A percentile compares a stretch with the other conserved stretches of the same genome.
These are phyloP conservation scores for Halophytophthora polymorphica DNA, from an alignment of 352 stramenopile genomes.

Conservation along the genomic window DNA sequence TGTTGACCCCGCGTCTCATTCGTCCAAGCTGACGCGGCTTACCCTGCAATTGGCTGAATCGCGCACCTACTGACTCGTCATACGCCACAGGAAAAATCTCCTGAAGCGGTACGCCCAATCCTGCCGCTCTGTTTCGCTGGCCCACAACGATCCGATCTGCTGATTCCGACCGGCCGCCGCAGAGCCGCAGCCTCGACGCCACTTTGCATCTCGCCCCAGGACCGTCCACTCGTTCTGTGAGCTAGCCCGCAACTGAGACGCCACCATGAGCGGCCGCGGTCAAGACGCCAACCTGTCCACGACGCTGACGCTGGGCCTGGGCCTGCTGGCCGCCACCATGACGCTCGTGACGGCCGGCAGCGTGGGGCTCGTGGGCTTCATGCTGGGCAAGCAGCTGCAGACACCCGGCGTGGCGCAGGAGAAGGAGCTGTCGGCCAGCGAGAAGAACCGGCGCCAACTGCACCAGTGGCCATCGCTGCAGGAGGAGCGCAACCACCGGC, in stretches of 20 bases:
- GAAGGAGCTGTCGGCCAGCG: conserved; percentile 12
- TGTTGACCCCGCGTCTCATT: too few species aligned
- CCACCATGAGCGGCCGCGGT: conserved; percentile 15
- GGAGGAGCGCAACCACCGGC: conserved; percentile 32
- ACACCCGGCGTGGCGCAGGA: conserved; percentile 1
- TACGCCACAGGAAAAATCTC: too few species aligned
- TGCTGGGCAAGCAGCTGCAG: conserved; percentile 52
- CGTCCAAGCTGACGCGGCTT: too few species aligned
- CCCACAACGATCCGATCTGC: too few species aligned
- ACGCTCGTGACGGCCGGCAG: conserved; percentile 71
- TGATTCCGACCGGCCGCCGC: too few species aligned
- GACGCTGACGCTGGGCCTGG: conserved; percentile 61
- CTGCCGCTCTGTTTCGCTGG: too few species aligned
- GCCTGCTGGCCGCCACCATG: conserved; percentile 67
- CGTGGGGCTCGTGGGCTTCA: conserved; percentile 64
- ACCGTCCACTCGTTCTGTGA: conserved; percentile 1
- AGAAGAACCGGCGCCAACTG: conserved; percentile 15
- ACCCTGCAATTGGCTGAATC: too few species aligned
- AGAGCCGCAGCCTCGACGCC: too few species aligned
- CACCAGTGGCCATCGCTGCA: conserved; percentile 10
- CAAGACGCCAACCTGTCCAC: conserved; percentile 37
- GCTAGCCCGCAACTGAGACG: conserved; percentile 6
- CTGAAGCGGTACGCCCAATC: too few species aligned
- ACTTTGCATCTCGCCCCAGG: too few species aligned
- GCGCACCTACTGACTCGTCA: too few species aligned